These are phyloP conservation scores for Maudiozyma bulderi DNA, from an alignment of 805 yeast genomes.

Conservation along the genomic window DNA sequence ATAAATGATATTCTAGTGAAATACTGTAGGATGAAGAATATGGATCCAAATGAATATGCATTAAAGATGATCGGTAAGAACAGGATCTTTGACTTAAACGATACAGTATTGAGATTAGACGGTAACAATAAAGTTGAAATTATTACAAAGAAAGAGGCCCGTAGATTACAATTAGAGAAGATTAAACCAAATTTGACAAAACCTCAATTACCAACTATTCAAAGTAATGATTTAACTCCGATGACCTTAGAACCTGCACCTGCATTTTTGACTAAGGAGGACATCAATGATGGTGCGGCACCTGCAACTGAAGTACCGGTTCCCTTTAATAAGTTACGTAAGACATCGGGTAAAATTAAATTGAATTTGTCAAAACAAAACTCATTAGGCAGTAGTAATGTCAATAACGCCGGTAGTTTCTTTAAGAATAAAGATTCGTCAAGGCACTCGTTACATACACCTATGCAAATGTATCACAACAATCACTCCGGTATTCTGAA, in stretches of 20 bases:
- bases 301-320: conserved; percentile 1
- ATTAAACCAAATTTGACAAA: conserved; percentile 22
- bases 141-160: conserved; percentile 35
- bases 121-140: conserved; percentile 35
- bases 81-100: conserved; percentile 29
- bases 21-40: conserved; percentile 28
- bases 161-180: conserved; percentile 28
- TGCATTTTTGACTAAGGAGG: conserved; percentile 16
- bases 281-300: conserved; percentile 1
- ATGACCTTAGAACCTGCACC: conserved; percentile 20
- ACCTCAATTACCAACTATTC: conserved; percentile 27
- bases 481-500: conserved; percentile 3
- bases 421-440: conserved; percentile 30
- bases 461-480: conserved; percentile 12
- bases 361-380: conserved; percentile 14
- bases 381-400: conserved; percentile 7
- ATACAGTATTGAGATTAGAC: conserved; percentile 34
- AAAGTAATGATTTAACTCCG: conserved; percentile 28
- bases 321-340: conserved; percentile 8
- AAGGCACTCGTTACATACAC: conserved; percentile 23
- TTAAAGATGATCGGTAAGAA: conserved; percentile 29
- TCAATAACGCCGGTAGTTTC: conserved; percentile 15
- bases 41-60: conserved; percentile 31
- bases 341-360: conserved; percentile 16
- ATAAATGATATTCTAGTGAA: conserved; percentile 31